Evolutionary conservation across 1,139 yeast species (phyloP).

Genomic region (Saccharomyces hybrid): DNA sequence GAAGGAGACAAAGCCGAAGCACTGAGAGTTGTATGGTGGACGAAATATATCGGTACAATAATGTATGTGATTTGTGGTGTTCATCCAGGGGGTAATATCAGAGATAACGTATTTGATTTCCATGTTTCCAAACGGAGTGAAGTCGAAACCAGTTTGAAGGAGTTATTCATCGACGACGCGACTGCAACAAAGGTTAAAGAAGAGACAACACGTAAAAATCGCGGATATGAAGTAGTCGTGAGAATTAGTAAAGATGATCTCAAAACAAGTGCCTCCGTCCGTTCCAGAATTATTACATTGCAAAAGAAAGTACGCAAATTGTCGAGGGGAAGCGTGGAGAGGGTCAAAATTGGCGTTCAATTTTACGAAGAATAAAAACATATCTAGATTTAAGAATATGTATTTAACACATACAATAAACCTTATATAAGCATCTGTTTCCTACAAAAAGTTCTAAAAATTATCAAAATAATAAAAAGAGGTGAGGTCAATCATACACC

Average conservation of each 20-base stretch:
- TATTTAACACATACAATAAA: background rate
- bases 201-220: slow-evolving; percentile 19
- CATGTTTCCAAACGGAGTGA: slow-evolving; percentile 29
- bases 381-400: background rate
- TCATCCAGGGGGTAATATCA: slow-evolving; percentile 64
- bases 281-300: slow-evolving; percentile 44
- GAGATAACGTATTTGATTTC: slow-evolving; percentile 46
- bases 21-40: slow-evolving; percentile 52
- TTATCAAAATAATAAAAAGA: background rate
- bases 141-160: slow-evolving; percentile 14
- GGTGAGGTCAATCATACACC: background rate
- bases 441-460: background rate
- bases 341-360: slow-evolving; percentile 36
- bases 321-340: slow-evolving; percentile 39
- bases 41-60: slow-evolving; percentile 55
- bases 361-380: slow-evolving; percentile 24
- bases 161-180: slow-evolving; percentile 21
- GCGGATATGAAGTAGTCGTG: slow-evolving; percentile 39
- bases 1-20: slow-evolving; percentile 41
- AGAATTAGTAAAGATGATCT: slow-evolving; percentile 44
- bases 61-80: slow-evolving; percentile 70
- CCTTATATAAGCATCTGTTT: background rate
- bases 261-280: slow-evolving; percentile 48
- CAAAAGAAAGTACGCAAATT: slow-evolving; percentile 47
- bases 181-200: slow-evolving; percentile 12